Evolutionary conservation across 2,329 filamentous ascomycete species (phyloP), one percentile per base, ranked within the genome.

Genomic region (Botryotinia globosa): DNA sequence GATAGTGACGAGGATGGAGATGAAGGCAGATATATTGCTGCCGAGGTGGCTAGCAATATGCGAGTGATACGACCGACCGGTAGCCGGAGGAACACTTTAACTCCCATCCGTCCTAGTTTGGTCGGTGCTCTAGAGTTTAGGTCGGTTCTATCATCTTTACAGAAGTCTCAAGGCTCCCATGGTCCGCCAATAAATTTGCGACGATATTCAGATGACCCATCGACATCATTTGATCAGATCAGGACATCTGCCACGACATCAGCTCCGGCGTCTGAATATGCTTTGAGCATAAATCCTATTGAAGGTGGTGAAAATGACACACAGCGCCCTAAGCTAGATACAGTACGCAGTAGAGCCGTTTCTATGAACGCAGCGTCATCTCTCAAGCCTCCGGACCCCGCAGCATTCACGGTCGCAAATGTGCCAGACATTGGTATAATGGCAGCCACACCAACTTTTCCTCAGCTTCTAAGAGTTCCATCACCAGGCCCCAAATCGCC

Each of bases 61-160:
- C 92, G 95, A 72, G 87, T 98, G 42, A 90, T 90, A 76, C 89
- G 94, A 34, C 89, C 92, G 1, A 84, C 85, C 45, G 86, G 89
- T 64, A 86, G 86, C 62, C 87, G 90, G 75, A 89, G 91, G 76
- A 91, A 91, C 76, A 94, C 93, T 3, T 87, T 94, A 74, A 95
- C 91, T 10, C 92, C 94, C 0, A 98, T 99, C 75, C 88, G 96
- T 61, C 95, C 96, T 1, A 98, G 96, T 84, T 84, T 99, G 64
- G 91, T 99, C 5, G 96, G 96, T 61, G 96, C 93, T 14, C 85
- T 99, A 73, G 96, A 99, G 82, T 99, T 99, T 78, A 89, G 94
- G 77, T 95, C 95, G 3, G 91, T 97, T 4, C 84, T 99, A 63
- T 91, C 93, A n/a, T 94, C 94, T 4, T 83, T 99, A 72, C 91